Base-by-base conservation (phyloP, 169 alveolate species). In the Cryptosporidium bovis region DNA sequence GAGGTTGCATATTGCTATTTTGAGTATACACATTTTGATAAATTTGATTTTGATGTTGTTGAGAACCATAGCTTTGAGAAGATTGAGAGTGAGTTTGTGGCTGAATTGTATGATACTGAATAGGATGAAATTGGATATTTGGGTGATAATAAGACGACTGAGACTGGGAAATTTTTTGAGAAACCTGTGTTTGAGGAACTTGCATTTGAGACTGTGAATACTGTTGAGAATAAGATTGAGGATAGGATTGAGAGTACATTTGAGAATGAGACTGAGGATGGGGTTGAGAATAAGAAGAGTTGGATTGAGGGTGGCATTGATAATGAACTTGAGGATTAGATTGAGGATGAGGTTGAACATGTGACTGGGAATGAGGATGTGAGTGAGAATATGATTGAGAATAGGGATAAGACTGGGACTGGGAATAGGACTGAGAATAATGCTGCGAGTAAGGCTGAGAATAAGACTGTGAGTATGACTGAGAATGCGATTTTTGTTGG, bases 201-300 rank as follows among this genome's bases (percentile, higher is more conserved):
- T 66, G 44, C 20, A 53, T 5, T 66, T 66, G 82, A 18, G 6
- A 13, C 29, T 36, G 48, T 50, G 83, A 51, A 64, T 51, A 20
- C 20, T 48, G 56, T n/a, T 69, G 83, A 16, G 66, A 69, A 51
- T 69, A 56, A 7, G 83, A 64, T 24, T 69, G 65, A 1, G 40
- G 20, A 56, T n/a, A 10, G 65, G 55, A 33, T 33, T 46, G 58
- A 2, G 82, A 44, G 16, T 66, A 48, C 1, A 5, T 16, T 51
- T 64, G 69, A 5, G 24, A 20, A 53, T 53, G 64, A 5, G 20
- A 20, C 8, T 29, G 18, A 24, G 8, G 51, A 27, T 20, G 62
- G 8, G 8, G 64, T 66, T 66, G 82, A 16, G 24, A 36, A 40
- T 46, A 56, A 6, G 10, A 24, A n/a, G 20, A 1, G 20, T 13